Evolutionary conservation across 2,329 filamentous ascomycete species (phyloP), one percentile per base, ranked within the genome.

Genomic region (Fusarium pseudograminearum): DNA sequence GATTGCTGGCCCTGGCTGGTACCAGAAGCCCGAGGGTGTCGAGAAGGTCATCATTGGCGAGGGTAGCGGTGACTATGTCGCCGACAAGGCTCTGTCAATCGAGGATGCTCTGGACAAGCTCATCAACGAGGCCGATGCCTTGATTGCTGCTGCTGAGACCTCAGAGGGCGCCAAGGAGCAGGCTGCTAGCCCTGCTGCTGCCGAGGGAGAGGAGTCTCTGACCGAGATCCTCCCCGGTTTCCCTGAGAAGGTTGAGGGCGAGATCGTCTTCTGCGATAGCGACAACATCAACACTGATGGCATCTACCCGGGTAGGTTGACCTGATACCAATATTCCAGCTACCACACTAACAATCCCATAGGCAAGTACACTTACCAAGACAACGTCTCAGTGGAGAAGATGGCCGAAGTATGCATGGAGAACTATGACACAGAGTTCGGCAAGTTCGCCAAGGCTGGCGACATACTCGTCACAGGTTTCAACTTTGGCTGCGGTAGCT

Each of bases 381-480:
- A 98, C 76, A 87, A 92, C 74, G 85, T 98, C 2, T 82, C 91
- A 0, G 83, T 81, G 1, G 91, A 93, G 65, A 89, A 89, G 59
- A 98, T 98, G 95, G 93, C 93, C 0, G 84, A 92, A 70, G 94
- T 94, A 1, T 94, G 92, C 80, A 98, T 98, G 94, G 87, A 91
- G 78, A 98, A 98, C 84, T 98, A 97, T 81, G 95, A 98, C 77
- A 81, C 86, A 0, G 78, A 83, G 0, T 98, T 98, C 77, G 79
- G 84, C 12, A 78, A 81, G 2, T 83, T 90, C 36, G 90, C 91
- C 46, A 86, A 86, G 69, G 77, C 87, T 0, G 89, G 89, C 50
- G 94, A 98, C 74, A 93, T 98, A 57, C 86, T 98, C 2, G 94
- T 98, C 1, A 82, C 90, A 0, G 94, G 94, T 33, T 96, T 90